phyloP scores from a whole-genome alignment of 176 grass and related monocot species.

The Urochloa ruziziensis region DNA sequence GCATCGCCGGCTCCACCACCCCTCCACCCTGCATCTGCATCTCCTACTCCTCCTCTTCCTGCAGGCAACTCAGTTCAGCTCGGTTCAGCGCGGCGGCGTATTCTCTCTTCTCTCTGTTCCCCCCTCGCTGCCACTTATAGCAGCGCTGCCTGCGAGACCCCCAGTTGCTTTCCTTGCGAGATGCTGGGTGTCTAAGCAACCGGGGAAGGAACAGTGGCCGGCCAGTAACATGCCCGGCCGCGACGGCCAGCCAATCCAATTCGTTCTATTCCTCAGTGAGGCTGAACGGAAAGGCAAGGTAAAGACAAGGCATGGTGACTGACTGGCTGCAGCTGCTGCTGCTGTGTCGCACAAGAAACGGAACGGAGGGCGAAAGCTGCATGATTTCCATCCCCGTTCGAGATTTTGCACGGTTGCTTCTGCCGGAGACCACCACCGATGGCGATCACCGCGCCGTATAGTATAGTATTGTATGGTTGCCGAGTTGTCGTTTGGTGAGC shows the following conservation, averaged over 20 bases:
- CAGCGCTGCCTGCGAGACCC: not conserved
- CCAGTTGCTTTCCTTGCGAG: not conserved
- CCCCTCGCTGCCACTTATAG: slow-evolving; percentile 29
- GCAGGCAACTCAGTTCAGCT: not conserved
- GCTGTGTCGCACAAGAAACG: slow-evolving; percentile 40
- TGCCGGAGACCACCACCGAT: slow-evolving; percentile 9
- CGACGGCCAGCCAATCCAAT: not conserved
- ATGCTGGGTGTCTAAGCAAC: slow-evolving; percentile 49
- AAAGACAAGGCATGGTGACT: not conserved
- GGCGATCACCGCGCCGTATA: not conserved
- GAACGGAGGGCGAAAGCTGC: not conserved
- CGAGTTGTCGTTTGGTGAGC: slow-evolving; percentile 18
- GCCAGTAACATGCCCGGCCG: not conserved
- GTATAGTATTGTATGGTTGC: slow-evolving; percentile 18
- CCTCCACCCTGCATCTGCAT: slow-evolving; percentile 53
- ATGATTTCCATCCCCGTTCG: slow-evolving; percentile 28
- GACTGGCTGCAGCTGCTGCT: not conserved
- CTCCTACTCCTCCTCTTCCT: not conserved
- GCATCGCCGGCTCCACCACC: slow-evolving; percentile 66
- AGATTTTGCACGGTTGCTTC: slow-evolving; percentile 23
- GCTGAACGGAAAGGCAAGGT: not conserved
- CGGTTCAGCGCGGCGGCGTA: not conserved
- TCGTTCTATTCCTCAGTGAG: not conserved
- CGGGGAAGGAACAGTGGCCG: not conserved
- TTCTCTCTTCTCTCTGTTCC: slow-evolving; percentile 25